Percentiles rank a stretch among this genome's conserved stretches.
These are phyloP conservation scores for Pyronema omphalodes DNA, from an alignment of 495 filamentous ascomycete species.

Conservation along the genomic window DNA sequence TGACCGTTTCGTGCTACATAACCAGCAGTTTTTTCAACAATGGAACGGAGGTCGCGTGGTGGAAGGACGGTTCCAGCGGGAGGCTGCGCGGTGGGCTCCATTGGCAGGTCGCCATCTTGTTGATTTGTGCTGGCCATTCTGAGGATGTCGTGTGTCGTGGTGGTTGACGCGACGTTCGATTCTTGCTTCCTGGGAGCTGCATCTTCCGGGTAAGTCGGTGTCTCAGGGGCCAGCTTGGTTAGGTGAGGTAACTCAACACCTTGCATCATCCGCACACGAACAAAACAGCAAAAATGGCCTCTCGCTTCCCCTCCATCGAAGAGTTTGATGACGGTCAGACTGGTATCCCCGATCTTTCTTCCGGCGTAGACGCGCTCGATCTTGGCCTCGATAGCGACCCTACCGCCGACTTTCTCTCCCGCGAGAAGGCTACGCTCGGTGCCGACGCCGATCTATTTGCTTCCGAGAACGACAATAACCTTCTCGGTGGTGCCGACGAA, in stretches of 20 bases:
- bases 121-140: neutral
- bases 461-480: constrained; percentile 57
- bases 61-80: constrained; percentile 72
- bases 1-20: constrained; percentile 72
- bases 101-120: constrained; percentile 11
- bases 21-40: constrained; percentile 91
- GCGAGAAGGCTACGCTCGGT: constrained; percentile 73
- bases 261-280: neutral
- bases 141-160: constrained; percentile 4
- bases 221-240: neutral
- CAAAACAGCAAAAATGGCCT: constrained; percentile 47
- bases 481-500: constrained; percentile 46
- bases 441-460: constrained; percentile 87
- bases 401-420: constrained; percentile 66
- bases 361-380: constrained; percentile 22
- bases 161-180: neutral
- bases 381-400: constrained; percentile 25
- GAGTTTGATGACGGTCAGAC: constrained; percentile 80
- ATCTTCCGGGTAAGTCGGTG: neutral
- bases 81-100: constrained; percentile 41
- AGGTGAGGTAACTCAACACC: neutral
- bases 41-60: constrained; percentile 59
- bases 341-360: constrained; percentile 8
- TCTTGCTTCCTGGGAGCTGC: neutral
- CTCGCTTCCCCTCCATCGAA: constrained; percentile 90